Base-by-base conservation (phyloP, 129 eudicot genomes). In the Oenanthe sinensis region DNA sequence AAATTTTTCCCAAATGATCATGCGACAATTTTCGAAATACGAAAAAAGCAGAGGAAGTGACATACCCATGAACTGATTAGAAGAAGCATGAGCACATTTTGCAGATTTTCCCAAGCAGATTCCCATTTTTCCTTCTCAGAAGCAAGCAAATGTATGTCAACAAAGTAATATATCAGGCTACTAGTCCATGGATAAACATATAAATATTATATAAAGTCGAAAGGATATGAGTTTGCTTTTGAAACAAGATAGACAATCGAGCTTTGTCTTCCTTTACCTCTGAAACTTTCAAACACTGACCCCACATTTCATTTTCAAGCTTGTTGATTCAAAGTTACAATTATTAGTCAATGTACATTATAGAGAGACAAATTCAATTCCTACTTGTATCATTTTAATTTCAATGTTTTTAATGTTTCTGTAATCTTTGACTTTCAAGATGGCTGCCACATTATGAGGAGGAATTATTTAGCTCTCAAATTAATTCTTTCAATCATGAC, bases 51-150 rank as follows among this genome's bases (percentile, higher is more conserved):
- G 36, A 33, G 36, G 52, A 30, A 55, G 46, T 44, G 30, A 14
- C 83, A 40, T 88, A 92, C 97, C 91, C 65, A 5, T 63, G 82
- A 90, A 84, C 37, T 85, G 93, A 39, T 85, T 75, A 42, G 96
- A 92, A 36, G 93, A 90, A 82, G 88, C 96, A 84, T 92, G 91
- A 73, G 91, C 91, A 75, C 87, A 86, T 77, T 88, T 92, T n/a
- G 93, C 83, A 75, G 93, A 79, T 65, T 79, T 88, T 69, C 91
- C 93, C 8, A 76, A 72, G 80, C 97, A 92, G 24, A 84, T 75
- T 28, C 97, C 96, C 97, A 92, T 92, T 44, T 54, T 74, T 46
- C 7, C 55, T 74, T 60, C 68, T n/a, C 68, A 24, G 15, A 60
- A 60, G 15, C 68, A 60, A 60, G 68, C 68, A 60, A 60, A 60